phyloP scores from a whole-genome alignment of 306 rosid genomes.

The Begonia masoniana region DNA sequence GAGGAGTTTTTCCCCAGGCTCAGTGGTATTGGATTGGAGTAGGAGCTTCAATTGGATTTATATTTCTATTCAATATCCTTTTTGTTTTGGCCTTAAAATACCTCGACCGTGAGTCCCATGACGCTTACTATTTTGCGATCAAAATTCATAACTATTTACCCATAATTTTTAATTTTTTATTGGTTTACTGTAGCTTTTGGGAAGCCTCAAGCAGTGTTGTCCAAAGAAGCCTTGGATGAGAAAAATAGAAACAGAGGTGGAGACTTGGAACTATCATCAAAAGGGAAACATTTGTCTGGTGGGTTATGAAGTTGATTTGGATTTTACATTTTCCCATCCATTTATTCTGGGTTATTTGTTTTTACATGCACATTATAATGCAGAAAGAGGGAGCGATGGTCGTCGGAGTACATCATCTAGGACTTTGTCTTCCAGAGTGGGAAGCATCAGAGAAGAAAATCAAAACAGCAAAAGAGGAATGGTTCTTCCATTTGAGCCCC shows the following conservation, averaged over 20 bases:
- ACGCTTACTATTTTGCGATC: background rate
- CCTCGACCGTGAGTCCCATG: constrained; percentile 47
- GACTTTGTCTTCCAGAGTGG: constrained; percentile 6
- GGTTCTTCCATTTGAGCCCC: constrained; percentile 86
- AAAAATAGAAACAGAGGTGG: constrained; percentile 35
- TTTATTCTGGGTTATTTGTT: no score
- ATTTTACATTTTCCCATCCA: background rate
- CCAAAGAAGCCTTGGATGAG: constrained; percentile 50
- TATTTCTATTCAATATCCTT: constrained; percentile 56
- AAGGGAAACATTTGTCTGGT: constrained; percentile 27
- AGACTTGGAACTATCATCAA: constrained; percentile 25
- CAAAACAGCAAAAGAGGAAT: constrained; percentile 28
- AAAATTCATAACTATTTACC: constrained; percentile 8
- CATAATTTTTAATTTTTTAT: constrained; percentile 11
- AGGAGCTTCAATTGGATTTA: constrained; percentile 62
- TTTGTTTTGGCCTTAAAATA: constrained; percentile 49
- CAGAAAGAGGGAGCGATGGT: constrained; percentile 28
- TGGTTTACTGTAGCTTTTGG: constrained; percentile 46
- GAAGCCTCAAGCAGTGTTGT: constrained; percentile 50
- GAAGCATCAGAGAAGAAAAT: constrained; percentile 5
- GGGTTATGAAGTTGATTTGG: constrained; percentile 9
- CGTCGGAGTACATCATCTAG: constrained; percentile 12
- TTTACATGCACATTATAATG: constrained; percentile 7
- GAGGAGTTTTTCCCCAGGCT: constrained; percentile 61
- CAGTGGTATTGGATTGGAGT: constrained; percentile 91